Conservation (phyloP, 2,329 filamentous ascomycete genomes). For the Tolypocladium sp. region DNA sequence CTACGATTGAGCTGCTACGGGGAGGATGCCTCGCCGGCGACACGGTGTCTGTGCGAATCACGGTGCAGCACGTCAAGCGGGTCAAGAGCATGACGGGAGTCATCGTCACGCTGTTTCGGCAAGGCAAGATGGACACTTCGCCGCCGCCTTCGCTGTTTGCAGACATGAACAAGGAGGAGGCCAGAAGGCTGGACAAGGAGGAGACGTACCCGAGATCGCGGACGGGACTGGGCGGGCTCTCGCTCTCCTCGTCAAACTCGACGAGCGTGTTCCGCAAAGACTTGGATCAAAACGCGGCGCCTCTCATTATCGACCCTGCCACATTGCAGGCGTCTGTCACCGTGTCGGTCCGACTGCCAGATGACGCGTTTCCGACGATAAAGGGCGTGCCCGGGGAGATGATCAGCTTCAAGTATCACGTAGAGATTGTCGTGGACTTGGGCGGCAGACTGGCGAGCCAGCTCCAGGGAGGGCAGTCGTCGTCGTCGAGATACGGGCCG, state of each 20-base stretch:
- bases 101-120: slow-evolving; percentile 84
- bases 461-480: slow-evolving; percentile 52
- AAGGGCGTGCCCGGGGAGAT: slow-evolving; percentile 81
- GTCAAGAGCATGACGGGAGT: slow-evolving; percentile 89
- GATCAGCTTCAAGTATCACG: slow-evolving; percentile 90
- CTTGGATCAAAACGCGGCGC: slow-evolving; percentile 77
- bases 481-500: slow-evolving; percentile 30
- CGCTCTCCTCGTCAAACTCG: slow-evolving; percentile 75
- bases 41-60: slow-evolving; percentile 67
- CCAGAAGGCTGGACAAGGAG: slow-evolving; percentile 63
- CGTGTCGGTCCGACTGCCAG: slow-evolving; percentile 75
- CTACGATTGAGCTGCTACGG: slow-evolving; percentile 72
- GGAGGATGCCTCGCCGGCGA: slow-evolving; percentile 84
- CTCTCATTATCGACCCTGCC: slow-evolving; percentile 76
- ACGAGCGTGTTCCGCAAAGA: slow-evolving; percentile 95
- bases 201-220: slow-evolving; percentile 82
- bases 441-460: slow-evolving; percentile 78
- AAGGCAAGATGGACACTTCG: slow-evolving; percentile 78
- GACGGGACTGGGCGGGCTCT: slow-evolving; percentile 78
- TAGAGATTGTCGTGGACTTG: slow-evolving; percentile 87
- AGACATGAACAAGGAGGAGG: slow-evolving; percentile 50
- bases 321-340: slow-evolving; percentile 73
- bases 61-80: slow-evolving; percentile 78
- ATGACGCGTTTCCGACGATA: slow-evolving; percentile 89
- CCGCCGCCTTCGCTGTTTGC: slow-evolving; percentile 43